phyloP scores from a whole-genome alignment of 441 rosid species.

The Isatis lusitanica region DNA sequence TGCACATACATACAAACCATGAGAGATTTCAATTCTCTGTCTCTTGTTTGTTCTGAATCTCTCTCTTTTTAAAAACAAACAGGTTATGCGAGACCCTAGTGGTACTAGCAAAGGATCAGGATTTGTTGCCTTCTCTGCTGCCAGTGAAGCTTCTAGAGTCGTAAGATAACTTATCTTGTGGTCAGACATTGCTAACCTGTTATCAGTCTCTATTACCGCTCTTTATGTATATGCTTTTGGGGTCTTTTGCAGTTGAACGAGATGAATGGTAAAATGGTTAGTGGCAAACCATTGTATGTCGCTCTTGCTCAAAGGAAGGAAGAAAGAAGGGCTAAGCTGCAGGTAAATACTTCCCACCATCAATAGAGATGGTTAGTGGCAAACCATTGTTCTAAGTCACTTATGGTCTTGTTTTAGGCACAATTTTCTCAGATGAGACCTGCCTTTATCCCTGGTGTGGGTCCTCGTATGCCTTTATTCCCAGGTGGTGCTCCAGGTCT shows the following conservation, averaged over 20 bases:
- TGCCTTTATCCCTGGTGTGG: constrained; percentile 49
- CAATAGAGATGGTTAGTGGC: no score
- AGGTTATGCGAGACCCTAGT: constrained; percentile 60
- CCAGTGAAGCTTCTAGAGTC: constrained; percentile 63
- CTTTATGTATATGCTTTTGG: background rate
- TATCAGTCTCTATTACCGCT: background rate
- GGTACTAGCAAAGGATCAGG: constrained; percentile 69
- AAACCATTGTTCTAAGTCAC: no score
- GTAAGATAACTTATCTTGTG: constrained; percentile 36
- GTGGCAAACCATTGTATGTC: constrained; percentile 75
- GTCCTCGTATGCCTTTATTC: constrained; percentile 65
- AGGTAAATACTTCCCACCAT: constrained; percentile 36
- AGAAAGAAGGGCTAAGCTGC: constrained; percentile 68
- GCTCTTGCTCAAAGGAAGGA: constrained; percentile 68
- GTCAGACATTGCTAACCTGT: background rate
- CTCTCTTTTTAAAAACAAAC: background rate
- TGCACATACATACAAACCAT: background rate
- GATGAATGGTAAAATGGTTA: constrained; percentile 75
- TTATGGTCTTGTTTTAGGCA: constrained; percentile 41
- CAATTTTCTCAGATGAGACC: constrained; percentile 73
- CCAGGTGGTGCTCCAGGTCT: constrained; percentile 65
- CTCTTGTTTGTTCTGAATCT: background rate
- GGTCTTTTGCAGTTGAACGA: constrained; percentile 44
- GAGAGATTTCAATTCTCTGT: background rate
- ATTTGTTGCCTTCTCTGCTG: constrained; percentile 62